phyloP scores from a whole-genome alignment of 192 early-diverging fungal genomes.

The Backusella liffmaniae region DNA sequence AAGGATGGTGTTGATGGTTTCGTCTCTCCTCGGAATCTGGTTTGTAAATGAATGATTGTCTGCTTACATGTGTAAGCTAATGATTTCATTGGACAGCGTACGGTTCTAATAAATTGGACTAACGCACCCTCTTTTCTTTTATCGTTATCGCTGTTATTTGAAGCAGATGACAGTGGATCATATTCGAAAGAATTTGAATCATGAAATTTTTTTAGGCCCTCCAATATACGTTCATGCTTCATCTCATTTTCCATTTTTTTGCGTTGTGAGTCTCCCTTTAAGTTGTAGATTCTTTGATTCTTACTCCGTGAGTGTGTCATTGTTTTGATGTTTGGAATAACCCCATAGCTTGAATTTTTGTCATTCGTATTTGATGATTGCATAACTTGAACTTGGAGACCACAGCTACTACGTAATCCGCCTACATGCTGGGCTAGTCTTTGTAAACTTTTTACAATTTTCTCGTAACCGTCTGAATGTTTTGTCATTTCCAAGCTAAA shows the following conservation, averaged over 20 bases:
- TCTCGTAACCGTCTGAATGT: constrained; percentile 38
- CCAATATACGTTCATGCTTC: constrained; percentile 1
- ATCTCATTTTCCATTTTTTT: constrained; percentile 16
- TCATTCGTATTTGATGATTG: constrained; percentile 13
- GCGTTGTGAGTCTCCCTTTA: constrained; percentile 9
- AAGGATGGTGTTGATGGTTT: constrained; percentile 2
- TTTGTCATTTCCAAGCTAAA: constrained; percentile 50
- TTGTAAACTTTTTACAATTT: constrained; percentile 54
- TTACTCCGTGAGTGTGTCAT: neutral
- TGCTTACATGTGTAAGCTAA: constrained; percentile 51
- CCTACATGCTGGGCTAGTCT: constrained; percentile 66
- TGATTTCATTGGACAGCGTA: constrained; percentile 50
- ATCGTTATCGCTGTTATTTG: constrained; percentile 10
- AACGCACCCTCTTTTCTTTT: constrained; percentile 29
- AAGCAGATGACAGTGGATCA: neutral
- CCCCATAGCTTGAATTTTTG: neutral
- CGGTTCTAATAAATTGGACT: constrained; percentile 44
- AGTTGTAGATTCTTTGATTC: neutral
- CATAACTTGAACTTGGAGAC: constrained; percentile 57
- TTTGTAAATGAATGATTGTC: constrained; percentile 48
- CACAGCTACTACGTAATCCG: constrained; percentile 65
- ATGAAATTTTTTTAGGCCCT: constrained; percentile 18
- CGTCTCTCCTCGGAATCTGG: constrained; percentile 33
- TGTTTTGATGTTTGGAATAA: neutral
- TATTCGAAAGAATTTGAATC: constrained; percentile 19